These are phyloP conservation scores for Pleurotus salmoneostramineus DNA, from an alignment of 768 basidiomycete genomes.

Conservation along the genomic window DNA sequence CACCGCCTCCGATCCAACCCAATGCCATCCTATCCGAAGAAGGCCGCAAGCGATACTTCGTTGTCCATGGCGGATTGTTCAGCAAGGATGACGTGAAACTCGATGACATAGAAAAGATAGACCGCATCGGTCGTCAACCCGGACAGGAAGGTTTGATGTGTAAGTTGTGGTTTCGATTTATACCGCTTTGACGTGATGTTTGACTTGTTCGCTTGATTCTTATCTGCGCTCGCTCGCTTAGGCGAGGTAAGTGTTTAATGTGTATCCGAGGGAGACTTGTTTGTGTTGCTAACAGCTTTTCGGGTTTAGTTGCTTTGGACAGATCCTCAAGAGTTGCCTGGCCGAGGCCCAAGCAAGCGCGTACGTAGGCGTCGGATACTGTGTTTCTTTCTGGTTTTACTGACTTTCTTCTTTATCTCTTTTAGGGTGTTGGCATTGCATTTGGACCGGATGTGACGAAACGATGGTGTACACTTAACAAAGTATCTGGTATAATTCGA, in stretches of 20 bases:
- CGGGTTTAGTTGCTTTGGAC: conserved; percentile 81
- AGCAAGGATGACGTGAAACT: conserved; percentile 94
- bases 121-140: conserved; percentile 85
- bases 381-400: conserved; percentile 8
- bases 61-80: conserved; percentile 96
- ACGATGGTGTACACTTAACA: conserved; percentile 84
- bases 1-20: conserved; percentile 29
- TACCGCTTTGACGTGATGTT: neutral
- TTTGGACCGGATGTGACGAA: conserved; percentile 95
- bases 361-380: conserved; percentile 36
- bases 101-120: conserved; percentile 87
- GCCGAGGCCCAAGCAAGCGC: conserved; percentile 95
- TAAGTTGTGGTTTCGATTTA: conserved; percentile 34
- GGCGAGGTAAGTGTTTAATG: conserved; percentile 51
- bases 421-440: conserved; percentile 87
- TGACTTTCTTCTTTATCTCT: conserved; percentile 6
- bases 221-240: conserved; percentile 15
- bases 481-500: conserved; percentile 84
- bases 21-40: conserved; percentile 76
- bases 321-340: conserved; percentile 85
- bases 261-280: neutral
- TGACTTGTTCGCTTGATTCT: neutral
- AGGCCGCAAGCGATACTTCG: conserved; percentile 85
- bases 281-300: conserved; percentile 11
- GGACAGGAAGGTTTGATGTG: conserved; percentile 96